Base-by-base conservation (phyloP, 2,329 filamentous ascomycete genomes). In the Fusarium tricinctum region DNA sequence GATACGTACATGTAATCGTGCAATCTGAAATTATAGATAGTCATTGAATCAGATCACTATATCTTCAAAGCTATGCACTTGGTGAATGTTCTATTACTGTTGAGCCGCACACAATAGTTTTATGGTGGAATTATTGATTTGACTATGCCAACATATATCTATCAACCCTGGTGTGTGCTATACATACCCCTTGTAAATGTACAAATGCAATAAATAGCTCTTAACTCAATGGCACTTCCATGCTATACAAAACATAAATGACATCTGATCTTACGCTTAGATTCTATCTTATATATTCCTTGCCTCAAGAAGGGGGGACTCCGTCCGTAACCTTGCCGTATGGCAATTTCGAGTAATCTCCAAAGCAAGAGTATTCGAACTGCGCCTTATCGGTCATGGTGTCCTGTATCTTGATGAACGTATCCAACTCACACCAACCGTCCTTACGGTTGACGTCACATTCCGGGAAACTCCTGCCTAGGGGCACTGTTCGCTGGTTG, bases 371-470 rank as follows among this genome's bases (percentile, higher is more conserved):
- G 73, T 87, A 84, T 17, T 92, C 86, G 72, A 86, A 93, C 71
- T 86, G 78, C 5, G 90, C 89, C 64, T 83, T 79, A 19, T 80
- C 82, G 35, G 87, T 76, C 83, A 89, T 89, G 63, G 79, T 80
- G 62, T 88, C 82, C 79, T 91, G 88, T 7, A 89, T 81, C 63
- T 85, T 77, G 43, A 94, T 73, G 72, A 94, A 93, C 0, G 89
- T 89, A 5, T 84, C 83, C 48, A 94, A 76, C 74, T 93, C 91
- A 75, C 92, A 94, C 91, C 92, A 94, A 1, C 91, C 92, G 76
- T 94, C 92, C 43, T 89, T 85, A 6, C 91, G 80, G 13, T 83
- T 75, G 2, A 70, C 78, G 39, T 86, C 90, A 71, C 92, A 94
- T 60, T 88, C 86, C 2, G 85, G 78, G 63, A 92, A 89, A 73